Base-by-base conservation (phyloP, 176 grass and related monocot genomes). In the Carex scoparia region DNA sequence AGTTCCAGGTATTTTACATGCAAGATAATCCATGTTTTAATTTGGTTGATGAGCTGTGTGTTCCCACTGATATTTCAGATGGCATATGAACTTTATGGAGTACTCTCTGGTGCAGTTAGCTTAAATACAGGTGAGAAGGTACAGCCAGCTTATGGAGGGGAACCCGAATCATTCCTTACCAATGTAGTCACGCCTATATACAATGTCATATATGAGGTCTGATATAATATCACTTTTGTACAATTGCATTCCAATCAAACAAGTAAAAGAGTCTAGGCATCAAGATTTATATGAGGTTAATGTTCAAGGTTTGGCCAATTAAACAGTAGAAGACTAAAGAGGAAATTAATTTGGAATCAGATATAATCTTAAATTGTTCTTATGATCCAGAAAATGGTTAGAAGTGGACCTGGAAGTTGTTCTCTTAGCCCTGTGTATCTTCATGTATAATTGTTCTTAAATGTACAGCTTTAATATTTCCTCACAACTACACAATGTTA, bases 51-150 rank as follows among this genome's bases (percentile, higher is more conserved):
- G 10, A 35, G 23, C 53, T 58, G 49, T 58, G 46, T 19, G 42
- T 68, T 61, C 40, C 14, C 74, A 16, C 71, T 94, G n/a, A 81
- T 91, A 14, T 90, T 88, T 93, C 89, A 94, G 95, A 98, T 98
- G 95, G 94, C 93, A 81, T 94, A 93, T 87, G 95, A 98, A 87
- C 82, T 98, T 84, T 94, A 94, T 90, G 95, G 95, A 81, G 86
- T 94, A 51, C 82, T 98, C 30, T 94, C 95, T 89, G 93, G 91
- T 87, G 88, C 93, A 80, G 91, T 98, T 84, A 94, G 91, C 61
- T 89, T 98, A 86, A 98, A 90, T 85, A 94, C 93, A 70, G 88
- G 91, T 63, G 91, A 90, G 88, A 98, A 98, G 64, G 89, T 94
- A 32, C 88, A 75, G 56, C 93, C 95, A 79, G 85, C 93, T 85